These are phyloP conservation scores for Rhododendron ferrugineum DNA, from an alignment of 148 eudicot species.

Conservation along the genomic window DNA sequence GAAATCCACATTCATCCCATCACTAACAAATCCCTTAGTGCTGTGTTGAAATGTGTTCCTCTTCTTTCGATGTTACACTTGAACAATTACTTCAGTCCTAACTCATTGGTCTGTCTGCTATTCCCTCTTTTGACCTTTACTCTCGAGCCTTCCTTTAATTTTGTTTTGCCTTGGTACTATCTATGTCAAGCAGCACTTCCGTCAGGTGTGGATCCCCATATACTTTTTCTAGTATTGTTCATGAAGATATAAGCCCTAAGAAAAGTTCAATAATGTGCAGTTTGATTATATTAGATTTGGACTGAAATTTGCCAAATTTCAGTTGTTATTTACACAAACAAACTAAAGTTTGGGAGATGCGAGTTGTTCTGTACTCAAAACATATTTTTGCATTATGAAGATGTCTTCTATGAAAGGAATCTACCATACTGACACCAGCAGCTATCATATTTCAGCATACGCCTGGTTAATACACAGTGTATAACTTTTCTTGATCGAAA, in stretches of 20 bases:
- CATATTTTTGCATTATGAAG: neutral
- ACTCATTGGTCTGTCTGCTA: neutral
- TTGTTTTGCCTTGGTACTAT: neutral
- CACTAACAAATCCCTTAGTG: neutral
- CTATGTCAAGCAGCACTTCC: neutral
- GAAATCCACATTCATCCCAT: neutral
- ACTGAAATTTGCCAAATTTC: neutral
- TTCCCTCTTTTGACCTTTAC: neutral
- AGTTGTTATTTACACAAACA: neutral
- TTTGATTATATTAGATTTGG: neutral
- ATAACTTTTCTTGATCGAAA: neutral
- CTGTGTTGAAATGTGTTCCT: neutral
- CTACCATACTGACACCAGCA: neutral
- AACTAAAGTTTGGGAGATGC: neutral
- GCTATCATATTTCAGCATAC: neutral
- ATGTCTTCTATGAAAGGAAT: neutral
- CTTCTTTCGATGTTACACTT: neutral
- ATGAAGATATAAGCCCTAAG: neutral
- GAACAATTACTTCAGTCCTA: neutral
- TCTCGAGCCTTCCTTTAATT: neutral
- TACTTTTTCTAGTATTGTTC: neutral
- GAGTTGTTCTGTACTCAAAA: neutral
- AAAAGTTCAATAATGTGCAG: neutral
- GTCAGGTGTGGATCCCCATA: neutral
- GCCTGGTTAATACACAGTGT: neutral